Base-by-base conservation (phyloP, 176 grass and related monocot genomes). In the Musa itinerans region DNA sequence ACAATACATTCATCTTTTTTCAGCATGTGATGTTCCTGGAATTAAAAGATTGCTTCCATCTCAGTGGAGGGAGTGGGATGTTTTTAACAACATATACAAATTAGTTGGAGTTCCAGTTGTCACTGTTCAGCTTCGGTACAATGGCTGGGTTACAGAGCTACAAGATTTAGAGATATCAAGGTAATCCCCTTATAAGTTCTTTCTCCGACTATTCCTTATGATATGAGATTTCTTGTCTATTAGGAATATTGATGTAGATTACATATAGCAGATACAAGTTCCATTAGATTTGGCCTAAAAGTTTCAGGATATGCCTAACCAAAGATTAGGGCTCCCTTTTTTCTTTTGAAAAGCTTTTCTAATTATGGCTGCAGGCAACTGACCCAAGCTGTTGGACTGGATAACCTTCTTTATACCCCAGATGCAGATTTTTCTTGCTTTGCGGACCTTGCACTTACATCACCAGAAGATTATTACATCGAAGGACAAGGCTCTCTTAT, bases 71-170 rank as follows among this genome's bases (percentile, higher is more conserved):
- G 73, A 93, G 83, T 93, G 85, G 90, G 90, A 98, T 73, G 69
- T 87, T 73, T 98, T 98, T 87, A 90, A 98, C 56, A 93, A 98
- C 64, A 85, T 98, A 73, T 93, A 93, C 78, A 91, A 93, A 75
- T 86, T 98, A 89, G 88, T 93, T 86, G 94, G 94, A 77, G 94
- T 98, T 74, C 94, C 94, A 83, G 94, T 98, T 76, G 86, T 98
- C 17, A 98, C 94, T 58, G 94, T 98, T 84, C 94, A 98, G 75
- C 94, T 98, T 78, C 82, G 94, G 22, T 98, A 98, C 84, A 91
- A 98, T 89, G 94, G 94, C 65, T 98, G 94, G 94, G 94, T 98
- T 78, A 98, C 94, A 62, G 94, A 98, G 84, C 82, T 98, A 27
- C 80, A 86, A 78, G 82, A 98, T 85, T 73, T 98, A 19, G 85